Conservation (phyloP, 768 basidiomycete genomes). For the Tulasnella calospora region DNA sequence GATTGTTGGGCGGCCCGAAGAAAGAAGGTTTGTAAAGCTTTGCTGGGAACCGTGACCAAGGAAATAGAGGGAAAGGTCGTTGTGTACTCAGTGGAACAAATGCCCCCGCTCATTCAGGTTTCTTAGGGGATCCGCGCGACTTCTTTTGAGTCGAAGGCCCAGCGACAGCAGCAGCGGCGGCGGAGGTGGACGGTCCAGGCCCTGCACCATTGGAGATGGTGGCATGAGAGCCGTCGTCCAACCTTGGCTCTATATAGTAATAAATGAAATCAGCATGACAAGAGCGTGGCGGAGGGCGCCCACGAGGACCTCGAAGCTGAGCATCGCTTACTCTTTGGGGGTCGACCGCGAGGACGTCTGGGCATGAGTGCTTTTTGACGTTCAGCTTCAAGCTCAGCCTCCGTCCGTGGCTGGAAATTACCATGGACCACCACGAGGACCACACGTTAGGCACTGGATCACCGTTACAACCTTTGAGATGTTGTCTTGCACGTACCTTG, state of each 20-base stretch:
- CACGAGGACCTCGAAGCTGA: slow-evolving; percentile 3
- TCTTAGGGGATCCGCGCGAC: slow-evolving; percentile 6
- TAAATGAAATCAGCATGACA: slow-evolving; percentile 10
- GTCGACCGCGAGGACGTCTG: slow-evolving; percentile 23
- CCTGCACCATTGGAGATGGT: neutral
- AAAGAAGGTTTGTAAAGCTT: slow-evolving; percentile 6
- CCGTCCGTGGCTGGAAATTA: slow-evolving; percentile 24
- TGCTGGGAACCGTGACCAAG: slow-evolving; percentile 3
- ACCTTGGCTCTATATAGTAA: neutral
- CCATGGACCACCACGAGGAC: neutral
- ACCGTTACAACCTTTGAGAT: neutral
- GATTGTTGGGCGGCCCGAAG: slow-evolving; percentile 9
- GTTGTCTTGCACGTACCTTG: slow-evolving; percentile 41
- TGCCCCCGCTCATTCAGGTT: slow-evolving; percentile 5
- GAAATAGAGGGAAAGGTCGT: neutral
- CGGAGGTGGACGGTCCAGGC: neutral
- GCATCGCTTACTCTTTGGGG: slow-evolving; percentile 21
- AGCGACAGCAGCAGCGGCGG: slow-evolving; percentile 7
- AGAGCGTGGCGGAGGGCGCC: neutral
- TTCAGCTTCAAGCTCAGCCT: slow-evolving; percentile 32
- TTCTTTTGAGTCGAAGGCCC: slow-evolving; percentile 3
- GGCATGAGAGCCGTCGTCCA: neutral
- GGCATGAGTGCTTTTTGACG: slow-evolving; percentile 36
- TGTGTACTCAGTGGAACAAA: neutral
- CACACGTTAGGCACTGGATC: neutral